Evolutionary conservation across 129 eudicot genomes (phyloP).

Genomic region (carrot (Daucus carota)): DNA sequence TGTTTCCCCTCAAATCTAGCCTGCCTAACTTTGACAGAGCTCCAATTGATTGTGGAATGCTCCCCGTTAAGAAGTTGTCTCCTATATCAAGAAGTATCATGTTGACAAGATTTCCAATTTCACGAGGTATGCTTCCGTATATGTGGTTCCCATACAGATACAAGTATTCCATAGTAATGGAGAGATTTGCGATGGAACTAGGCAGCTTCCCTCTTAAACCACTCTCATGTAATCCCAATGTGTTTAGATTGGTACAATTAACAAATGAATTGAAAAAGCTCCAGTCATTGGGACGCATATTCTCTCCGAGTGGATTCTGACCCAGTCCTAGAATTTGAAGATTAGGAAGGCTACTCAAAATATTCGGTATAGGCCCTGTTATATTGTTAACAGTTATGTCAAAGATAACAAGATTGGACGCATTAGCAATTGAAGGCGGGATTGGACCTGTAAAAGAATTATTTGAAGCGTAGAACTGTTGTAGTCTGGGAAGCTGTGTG

Average conservation of each 20-base stretch:
- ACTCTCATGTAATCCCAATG: not conserved
- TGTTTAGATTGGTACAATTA: slow-evolving; percentile 3
- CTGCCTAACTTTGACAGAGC: not conserved
- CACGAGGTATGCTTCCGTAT: slow-evolving; percentile 4
- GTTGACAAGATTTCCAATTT: not conserved
- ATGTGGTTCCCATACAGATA: slow-evolving; percentile 7
- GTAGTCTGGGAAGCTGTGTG: slow-evolving; percentile 5
- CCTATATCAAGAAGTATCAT: not conserved
- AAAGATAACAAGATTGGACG: not conserved
- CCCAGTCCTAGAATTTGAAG: not conserved
- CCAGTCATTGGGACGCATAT: slow-evolving; percentile 4
- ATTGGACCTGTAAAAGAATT: slow-evolving; percentile 4
- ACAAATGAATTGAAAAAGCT: slow-evolving; percentile 6
- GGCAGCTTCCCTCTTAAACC: slow-evolving; percentile 4
- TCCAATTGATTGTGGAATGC: not conserved
- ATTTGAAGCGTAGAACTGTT: not conserved
- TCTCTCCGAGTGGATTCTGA: not conserved
- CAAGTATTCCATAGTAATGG: not conserved
- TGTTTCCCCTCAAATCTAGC: not conserved
- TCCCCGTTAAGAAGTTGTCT: not conserved
- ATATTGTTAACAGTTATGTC: not conserved
- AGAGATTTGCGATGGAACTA: not conserved
- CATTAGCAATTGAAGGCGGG: slow-evolving; percentile 12
- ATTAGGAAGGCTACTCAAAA: not conserved
- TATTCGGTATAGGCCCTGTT: no score